A percentile compares a stretch with the other conserved stretches of the same genome.
These are phyloP conservation scores for Tolypocladium tropicale DNA, from an alignment of 2,329 filamentous ascomycete species.

Conservation along the genomic window DNA sequence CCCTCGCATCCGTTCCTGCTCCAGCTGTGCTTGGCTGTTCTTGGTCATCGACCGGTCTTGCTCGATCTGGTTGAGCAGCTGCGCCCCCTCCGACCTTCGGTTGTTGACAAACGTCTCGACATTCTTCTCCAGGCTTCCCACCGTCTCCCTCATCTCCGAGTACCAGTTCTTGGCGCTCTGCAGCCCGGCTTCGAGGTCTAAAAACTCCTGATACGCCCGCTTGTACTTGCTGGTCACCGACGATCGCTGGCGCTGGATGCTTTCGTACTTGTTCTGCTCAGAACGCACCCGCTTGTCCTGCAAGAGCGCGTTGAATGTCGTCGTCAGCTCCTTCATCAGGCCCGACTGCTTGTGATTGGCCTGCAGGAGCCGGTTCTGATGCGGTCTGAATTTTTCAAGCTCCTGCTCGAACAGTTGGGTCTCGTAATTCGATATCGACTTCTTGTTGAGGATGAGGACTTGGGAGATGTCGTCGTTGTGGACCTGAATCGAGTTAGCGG, in stretches of 20 bases:
- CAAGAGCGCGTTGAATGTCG: constrained; percentile 74
- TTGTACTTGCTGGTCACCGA: constrained; percentile 80
- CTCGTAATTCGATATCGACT: constrained; percentile 87
- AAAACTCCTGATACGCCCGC: constrained; percentile 83
- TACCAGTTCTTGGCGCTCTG: constrained; percentile 89
- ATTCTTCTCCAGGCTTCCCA: constrained; percentile 86
- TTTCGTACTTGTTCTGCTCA: constrained; percentile 92
- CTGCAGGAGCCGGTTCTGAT: constrained; percentile 83
- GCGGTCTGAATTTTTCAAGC: constrained; percentile 91
- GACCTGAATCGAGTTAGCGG: constrained; percentile 44
- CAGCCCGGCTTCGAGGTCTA: constrained; percentile 78
- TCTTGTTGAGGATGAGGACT: constrained; percentile 95
- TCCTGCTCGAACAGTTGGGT: constrained; percentile 88
- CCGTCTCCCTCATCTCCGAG: constrained; percentile 88
- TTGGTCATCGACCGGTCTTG: constrained; percentile 58
- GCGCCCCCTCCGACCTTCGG: constrained; percentile 78
- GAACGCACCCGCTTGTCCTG: constrained; percentile 90
- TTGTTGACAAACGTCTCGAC: constrained; percentile 97
- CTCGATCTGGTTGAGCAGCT: constrained; percentile 82
- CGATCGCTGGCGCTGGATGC: constrained; percentile 71
- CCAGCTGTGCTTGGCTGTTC: constrained; percentile 58
- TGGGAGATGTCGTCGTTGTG: constrained; percentile 97
- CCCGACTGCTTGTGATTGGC: constrained; percentile 92
- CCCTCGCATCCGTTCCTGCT: constrained; percentile 76
- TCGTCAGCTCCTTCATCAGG: constrained; percentile 88